These are phyloP conservation scores for Gymnopilus junonius DNA, from an alignment of 768 basidiomycete genomes.

Conservation along the genomic window DNA sequence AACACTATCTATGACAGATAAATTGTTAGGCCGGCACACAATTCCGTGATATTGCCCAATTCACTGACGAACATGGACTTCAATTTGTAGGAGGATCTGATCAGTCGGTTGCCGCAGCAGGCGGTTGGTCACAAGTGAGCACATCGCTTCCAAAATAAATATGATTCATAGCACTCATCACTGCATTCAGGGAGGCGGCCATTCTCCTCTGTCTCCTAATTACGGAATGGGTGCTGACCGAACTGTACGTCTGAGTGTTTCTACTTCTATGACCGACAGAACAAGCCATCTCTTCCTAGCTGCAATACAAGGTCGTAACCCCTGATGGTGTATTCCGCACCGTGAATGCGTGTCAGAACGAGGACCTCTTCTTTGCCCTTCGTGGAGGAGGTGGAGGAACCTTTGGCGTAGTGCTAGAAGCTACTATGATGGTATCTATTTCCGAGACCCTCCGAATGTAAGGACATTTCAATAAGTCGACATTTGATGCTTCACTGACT, in stretches of 20 bases:
- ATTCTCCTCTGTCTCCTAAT: slow-evolving; percentile 45
- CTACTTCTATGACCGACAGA: too few species aligned
- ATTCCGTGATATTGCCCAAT: slow-evolving; percentile 45
- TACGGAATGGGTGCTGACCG: slow-evolving; percentile 52
- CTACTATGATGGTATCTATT: slow-evolving; percentile 40
- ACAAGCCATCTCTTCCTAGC: slow-evolving; percentile 26
- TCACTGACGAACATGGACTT: slow-evolving; percentile 46
- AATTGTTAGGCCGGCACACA: slow-evolving; percentile 51
- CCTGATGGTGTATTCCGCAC: slow-evolving; percentile 51
- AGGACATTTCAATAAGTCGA: neutral
- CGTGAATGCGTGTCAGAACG: slow-evolving; percentile 52
- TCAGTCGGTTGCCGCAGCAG: slow-evolving; percentile 44
- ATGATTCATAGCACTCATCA: neutral
- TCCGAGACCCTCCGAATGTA: slow-evolving; percentile 25
- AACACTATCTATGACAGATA: too few species aligned
- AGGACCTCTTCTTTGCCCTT: slow-evolving; percentile 59
- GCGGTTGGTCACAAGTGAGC: slow-evolving; percentile 42
- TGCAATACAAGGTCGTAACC: slow-evolving; percentile 57
- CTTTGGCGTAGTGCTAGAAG: slow-evolving; percentile 47
- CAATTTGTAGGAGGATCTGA: slow-evolving; percentile 51
- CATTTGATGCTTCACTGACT: neutral
- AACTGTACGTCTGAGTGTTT: slow-evolving; percentile 35
- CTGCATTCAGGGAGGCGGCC: slow-evolving; percentile 43
- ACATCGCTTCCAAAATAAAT: neutral
- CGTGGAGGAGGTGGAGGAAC: slow-evolving; percentile 54